Evolutionary conservation across 2,329 filamentous ascomycete species (phyloP).

Genomic region (Ophiocordyceps polyrhachis-furcata): DNA sequence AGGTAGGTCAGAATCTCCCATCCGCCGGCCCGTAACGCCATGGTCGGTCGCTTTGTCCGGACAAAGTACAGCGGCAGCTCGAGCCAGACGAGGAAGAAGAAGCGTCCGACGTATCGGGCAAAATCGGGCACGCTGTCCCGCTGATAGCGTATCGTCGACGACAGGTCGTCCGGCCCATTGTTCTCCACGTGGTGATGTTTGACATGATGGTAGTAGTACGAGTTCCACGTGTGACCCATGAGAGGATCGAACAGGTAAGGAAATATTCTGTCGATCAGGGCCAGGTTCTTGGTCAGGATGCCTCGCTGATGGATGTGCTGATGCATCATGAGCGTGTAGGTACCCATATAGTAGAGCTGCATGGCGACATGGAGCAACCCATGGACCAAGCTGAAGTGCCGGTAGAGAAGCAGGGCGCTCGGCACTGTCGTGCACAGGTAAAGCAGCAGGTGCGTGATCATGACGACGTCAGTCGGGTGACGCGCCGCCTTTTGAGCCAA

Average conservation of each 20-base stretch:
- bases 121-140: conserved; percentile 50
- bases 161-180: conserved; percentile 60
- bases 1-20: conserved; percentile 43
- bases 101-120: conserved; percentile 52
- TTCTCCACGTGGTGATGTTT: conserved; percentile 74
- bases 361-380: conserved; percentile 46
- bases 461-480: conserved; percentile 53
- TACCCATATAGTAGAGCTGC: conserved; percentile 49
- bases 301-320: conserved; percentile 69
- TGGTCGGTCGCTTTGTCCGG: conserved; percentile 34
- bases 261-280: conserved; percentile 42
- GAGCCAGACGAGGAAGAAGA: conserved; percentile 55
- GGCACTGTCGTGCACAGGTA: conserved; percentile 54
- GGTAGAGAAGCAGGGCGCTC: conserved; percentile 46
- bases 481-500: conserved; percentile 39
- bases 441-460: conserved; percentile 57
- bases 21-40: conserved; percentile 35
- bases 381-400: conserved; percentile 48
- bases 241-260: conserved; percentile 59
- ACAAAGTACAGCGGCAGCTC: conserved; percentile 60
- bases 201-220: conserved; percentile 71
- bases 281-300: conserved; percentile 36
- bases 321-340: conserved; percentile 68
- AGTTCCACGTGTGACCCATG: conserved; percentile 73
- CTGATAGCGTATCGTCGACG: conserved; percentile 59